Base-by-base conservation (phyloP, 495 filamentous ascomycete species). In the Talaromyces stipitatus region DNA sequence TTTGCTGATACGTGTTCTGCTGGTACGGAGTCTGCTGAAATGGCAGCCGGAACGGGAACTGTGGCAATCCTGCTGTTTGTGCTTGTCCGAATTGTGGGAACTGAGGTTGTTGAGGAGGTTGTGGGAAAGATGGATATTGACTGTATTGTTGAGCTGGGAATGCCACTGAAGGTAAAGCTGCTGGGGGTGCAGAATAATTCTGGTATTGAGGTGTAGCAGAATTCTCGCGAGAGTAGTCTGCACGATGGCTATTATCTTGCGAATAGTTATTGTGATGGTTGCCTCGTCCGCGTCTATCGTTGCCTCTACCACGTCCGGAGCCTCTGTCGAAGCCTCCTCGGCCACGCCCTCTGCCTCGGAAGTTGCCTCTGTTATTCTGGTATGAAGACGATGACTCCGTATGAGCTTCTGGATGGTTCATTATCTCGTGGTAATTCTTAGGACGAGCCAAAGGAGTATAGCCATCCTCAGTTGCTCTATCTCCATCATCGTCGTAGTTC, bases 361-460 rank as follows among this genome's bases (percentile, higher is more conserved):
- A 63, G 30, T 61, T 68, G 14, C 60, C 65, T 41, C 53, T 28
- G 23, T 41, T n/a, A 9, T 41, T 41, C 36, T 41, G 36, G 36
- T 16, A 41, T 4, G 36, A 41, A 7, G 22, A 4, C 18, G 26
- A 48, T 33, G 57, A 29, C 61, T 81, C 83, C 50, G 81, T 76
- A 16, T 78, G 79, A 2, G 76, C 62, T 46, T 78, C 71, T 23
- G 70, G 68, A 3, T 60, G 46, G 22, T 64, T 69, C 72, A 81
- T 79, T 64, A 82, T 77, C 60, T 79, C 78, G 32, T 82, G 78
- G 3, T 79, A 67, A 51, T 83, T 80, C 45, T 75, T 75, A 1
- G 88, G 88, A 24, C 88, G 76, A 29, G 83, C 64, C 33, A 92
- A 74, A 28, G 86, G 86, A 55, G 81, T 85, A 69, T 91, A 92